Conservation (phyloP, 2,329 filamentous ascomycete species). For the Arthrobotrys entomopaga region DNA sequence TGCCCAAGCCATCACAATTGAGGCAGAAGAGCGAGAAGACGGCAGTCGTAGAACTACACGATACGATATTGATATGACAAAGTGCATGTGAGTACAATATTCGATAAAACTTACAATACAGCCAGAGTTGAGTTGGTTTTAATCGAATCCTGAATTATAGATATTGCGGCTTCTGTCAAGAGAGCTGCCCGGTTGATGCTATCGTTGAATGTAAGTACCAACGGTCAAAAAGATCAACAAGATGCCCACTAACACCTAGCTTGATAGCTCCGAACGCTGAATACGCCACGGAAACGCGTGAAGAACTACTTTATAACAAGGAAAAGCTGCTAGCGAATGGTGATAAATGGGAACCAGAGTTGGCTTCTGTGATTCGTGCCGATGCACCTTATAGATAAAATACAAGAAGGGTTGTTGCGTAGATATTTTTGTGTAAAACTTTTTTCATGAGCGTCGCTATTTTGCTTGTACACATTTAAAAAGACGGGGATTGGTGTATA, state of each 20-base stretch:
- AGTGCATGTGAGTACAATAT: slow-evolving; percentile 75
- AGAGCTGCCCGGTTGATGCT: slow-evolving; percentile 97
- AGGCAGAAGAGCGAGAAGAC: slow-evolving; percentile 97
- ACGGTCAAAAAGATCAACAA: slow-evolving; percentile 3
- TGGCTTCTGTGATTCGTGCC: slow-evolving; percentile 89
- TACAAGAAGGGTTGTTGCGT: slow-evolving; percentile 16
- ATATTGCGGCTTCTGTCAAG: slow-evolving; percentile 76
- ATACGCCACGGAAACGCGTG: slow-evolving; percentile 80
- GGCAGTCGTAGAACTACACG: slow-evolving; percentile 93
- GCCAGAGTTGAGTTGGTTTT: neutral
- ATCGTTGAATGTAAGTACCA: slow-evolving; percentile 75
- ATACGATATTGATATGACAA: slow-evolving; percentile 99
- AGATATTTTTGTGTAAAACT: slow-evolving; percentile 2
- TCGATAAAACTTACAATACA: neutral
- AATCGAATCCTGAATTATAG: slow-evolving; percentile 5
- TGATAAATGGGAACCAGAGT: slow-evolving; percentile 97
- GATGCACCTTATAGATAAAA: slow-evolving; percentile 87
- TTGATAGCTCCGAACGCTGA: slow-evolving; percentile 74
- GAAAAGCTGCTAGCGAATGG: slow-evolving; percentile 89
- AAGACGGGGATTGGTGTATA: slow-evolving; percentile 60
- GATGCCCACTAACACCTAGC: slow-evolving; percentile 55
- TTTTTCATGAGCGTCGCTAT: slow-evolving; percentile 38
- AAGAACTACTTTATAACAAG: slow-evolving; percentile 98
- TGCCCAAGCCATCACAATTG: slow-evolving; percentile 97
- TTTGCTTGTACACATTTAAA: slow-evolving; percentile 59